phyloP scores from a whole-genome alignment of 139 green algal genomes.

The Pleodorina starrii region DNA sequence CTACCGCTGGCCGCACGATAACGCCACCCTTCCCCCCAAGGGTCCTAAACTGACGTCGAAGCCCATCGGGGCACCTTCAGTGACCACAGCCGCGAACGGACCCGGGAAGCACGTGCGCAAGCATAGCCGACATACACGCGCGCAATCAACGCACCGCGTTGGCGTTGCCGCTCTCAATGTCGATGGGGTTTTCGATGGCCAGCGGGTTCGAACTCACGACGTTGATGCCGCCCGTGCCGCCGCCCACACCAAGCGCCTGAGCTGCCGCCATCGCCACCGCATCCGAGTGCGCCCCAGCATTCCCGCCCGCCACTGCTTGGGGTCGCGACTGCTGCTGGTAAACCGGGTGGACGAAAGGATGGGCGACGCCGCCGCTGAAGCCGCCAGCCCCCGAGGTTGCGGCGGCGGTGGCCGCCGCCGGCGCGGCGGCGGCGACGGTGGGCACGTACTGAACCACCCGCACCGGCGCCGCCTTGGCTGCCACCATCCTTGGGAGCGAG shows the following conservation, averaged over 20 bases:
- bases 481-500: no score
- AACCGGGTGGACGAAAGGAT: neutral
- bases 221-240: conserved; percentile 1
- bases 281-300: neutral
- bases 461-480: no score
- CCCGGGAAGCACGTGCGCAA: no score
- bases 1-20: no score
- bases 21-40: no score
- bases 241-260: neutral
- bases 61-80: no score
- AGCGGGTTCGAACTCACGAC: conserved; percentile 8
- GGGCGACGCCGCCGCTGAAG: neutral
- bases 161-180: conserved; percentile 7
- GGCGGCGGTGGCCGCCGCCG: neutral
- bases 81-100: no score
- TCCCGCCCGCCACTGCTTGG: no score
- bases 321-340: no score
- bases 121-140: neutral
- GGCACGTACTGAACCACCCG: no score
- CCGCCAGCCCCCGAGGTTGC: neutral
- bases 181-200: conserved; percentile 6
- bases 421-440: neutral
- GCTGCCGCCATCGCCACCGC: neutral
- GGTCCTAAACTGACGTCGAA: no score
- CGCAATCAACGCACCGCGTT: conserved; percentile 1